A percentile compares a stretch with the other conserved stretches of the same genome.
These are phyloP conservation scores for Nicotiana tomentosiformis DNA, from an alignment of 257 asterid species.

Conservation along the genomic window DNA sequence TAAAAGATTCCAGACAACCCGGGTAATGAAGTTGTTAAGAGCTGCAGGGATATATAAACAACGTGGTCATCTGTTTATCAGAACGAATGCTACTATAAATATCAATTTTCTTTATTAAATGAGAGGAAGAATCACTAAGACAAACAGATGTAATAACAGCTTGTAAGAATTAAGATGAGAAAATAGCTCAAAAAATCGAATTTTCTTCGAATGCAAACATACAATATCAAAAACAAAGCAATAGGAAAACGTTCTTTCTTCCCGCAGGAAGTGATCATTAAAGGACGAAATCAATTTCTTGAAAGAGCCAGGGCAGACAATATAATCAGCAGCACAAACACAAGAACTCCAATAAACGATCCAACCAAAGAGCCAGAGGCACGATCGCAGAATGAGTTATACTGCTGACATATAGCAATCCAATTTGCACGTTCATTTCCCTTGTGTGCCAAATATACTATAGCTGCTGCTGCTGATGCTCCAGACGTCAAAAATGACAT, in stretches of 20 bases:
- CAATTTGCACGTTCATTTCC: conserved; percentile 50
- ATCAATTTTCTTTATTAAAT: neutral
- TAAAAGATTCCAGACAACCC: neutral
- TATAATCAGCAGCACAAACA: conserved; percentile 44
- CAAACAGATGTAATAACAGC: neutral
- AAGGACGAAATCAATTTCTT: conserved; percentile 5
- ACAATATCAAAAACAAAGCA: neutral
- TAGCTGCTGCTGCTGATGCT: conserved; percentile 77
- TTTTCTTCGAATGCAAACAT: neutral
- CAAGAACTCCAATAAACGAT: conserved; percentile 50
- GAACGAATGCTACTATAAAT: neutral
- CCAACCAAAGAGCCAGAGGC: conserved; percentile 75
- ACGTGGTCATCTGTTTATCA: neutral
- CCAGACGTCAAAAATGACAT: conserved; percentile 54
- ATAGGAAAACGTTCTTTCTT: neutral
- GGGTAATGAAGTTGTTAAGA: neutral
- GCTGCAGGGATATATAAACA: neutral
- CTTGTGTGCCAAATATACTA: conserved; percentile 58
- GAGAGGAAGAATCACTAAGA: conserved; percentile 2
- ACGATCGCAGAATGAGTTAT: conserved; percentile 59
- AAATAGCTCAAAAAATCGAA: neutral
- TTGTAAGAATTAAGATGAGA: neutral
- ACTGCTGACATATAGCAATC: conserved; percentile 52
- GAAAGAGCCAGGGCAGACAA: conserved; percentile 58
- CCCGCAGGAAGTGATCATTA: neutral